These are phyloP conservation scores for Graphilbum ipis-grandicollis DNA, from an alignment of 2,329 filamentous ascomycete species.

Conservation along the genomic window DNA sequence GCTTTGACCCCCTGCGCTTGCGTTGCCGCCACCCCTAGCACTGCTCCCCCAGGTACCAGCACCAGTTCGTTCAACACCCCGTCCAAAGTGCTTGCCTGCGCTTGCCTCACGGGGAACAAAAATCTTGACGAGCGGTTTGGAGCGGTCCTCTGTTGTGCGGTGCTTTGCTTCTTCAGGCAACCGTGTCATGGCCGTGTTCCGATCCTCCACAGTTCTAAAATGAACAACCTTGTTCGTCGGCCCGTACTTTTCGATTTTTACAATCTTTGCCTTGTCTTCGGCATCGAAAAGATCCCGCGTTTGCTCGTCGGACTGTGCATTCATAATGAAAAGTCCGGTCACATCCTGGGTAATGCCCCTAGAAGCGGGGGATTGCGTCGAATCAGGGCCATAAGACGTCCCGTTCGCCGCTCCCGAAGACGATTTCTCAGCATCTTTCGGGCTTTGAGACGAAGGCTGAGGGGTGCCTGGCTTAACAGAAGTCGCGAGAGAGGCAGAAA, in stretches of 20 bases:
- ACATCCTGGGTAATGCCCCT: conserved; percentile 48
- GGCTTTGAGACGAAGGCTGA: conserved; percentile 27
- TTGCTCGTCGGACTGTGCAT: conserved; percentile 67
- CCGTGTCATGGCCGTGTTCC: conserved; percentile 59
- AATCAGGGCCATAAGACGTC: conserved; percentile 31
- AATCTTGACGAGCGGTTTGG: conserved; percentile 66
- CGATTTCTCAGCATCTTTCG: conserved; percentile 41
- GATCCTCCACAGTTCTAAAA: conserved; percentile 65
- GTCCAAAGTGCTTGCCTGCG: conserved; percentile 20
- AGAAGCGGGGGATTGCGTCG: conserved; percentile 37
- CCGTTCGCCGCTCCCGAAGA: conserved; percentile 33
- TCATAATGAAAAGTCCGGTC: conserved; percentile 79
- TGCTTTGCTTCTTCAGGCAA: conserved; percentile 64
- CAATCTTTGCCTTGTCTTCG: conserved; percentile 68
- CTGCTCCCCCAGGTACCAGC: conserved; percentile 52
- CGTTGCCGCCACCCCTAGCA: conserved; percentile 40
- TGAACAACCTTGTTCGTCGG: conserved; percentile 71
- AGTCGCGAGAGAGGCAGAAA: conserved; percentile 15
- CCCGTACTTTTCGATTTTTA: conserved; percentile 61
- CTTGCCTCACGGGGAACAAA: conserved; percentile 41
- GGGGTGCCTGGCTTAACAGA: conserved; percentile 25
- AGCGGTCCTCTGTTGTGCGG: conserved; percentile 51
- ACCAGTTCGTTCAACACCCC: conserved; percentile 45
- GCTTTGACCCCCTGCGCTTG: conserved; percentile 32
- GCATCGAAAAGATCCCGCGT: conserved; percentile 67